phyloP scores from a whole-genome alignment of 2,329 filamentous ascomycete species.

The Aspergillus ruber region DNA sequence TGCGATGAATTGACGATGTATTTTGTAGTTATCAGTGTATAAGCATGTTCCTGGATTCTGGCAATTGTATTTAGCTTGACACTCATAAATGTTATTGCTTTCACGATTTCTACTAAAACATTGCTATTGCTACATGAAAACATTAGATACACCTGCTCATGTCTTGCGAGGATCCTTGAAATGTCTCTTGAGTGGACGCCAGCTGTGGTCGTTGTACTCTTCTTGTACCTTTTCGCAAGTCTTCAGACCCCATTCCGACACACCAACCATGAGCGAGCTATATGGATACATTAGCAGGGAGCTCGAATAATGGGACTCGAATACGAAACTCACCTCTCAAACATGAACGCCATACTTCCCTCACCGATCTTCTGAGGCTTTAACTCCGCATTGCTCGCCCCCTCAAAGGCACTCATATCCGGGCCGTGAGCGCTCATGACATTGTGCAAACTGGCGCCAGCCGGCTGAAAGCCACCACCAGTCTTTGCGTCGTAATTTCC shows the following conservation, averaged over 20 bases:
- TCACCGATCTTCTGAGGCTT: conserved; percentile 53
- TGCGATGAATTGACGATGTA: conserved; percentile 13
- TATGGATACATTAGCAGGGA: conserved; percentile 33
- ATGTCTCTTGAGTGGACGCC: conserved; percentile 61
- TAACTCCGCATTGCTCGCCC: conserved; percentile 47
- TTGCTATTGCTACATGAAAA: too few species aligned
- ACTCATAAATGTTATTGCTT: not conserved
- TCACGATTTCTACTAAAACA: conserved; percentile 1
- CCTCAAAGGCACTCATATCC: conserved; percentile 51
- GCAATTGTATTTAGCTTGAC: too few species aligned
- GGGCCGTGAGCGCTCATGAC: conserved; percentile 65
- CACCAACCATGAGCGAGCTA: conserved; percentile 61
- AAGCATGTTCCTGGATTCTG: too few species aligned
- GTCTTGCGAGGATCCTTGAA: conserved; percentile 49
- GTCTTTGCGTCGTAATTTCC: conserved; percentile 57
- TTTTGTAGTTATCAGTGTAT: too few species aligned
- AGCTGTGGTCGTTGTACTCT: conserved; percentile 74
- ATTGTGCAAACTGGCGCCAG: conserved; percentile 60
- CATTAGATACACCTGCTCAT: not conserved
- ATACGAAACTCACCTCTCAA: conserved; percentile 44
- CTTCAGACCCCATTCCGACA: conserved; percentile 66
- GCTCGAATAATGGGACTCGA: not conserved
- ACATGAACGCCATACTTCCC: conserved; percentile 60
- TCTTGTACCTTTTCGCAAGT: conserved; percentile 65
- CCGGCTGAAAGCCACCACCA: conserved; percentile 53